Evolutionary conservation across 208 protist genomes (phyloP).

Genomic region (Vickermania spadyakhi): DNA sequence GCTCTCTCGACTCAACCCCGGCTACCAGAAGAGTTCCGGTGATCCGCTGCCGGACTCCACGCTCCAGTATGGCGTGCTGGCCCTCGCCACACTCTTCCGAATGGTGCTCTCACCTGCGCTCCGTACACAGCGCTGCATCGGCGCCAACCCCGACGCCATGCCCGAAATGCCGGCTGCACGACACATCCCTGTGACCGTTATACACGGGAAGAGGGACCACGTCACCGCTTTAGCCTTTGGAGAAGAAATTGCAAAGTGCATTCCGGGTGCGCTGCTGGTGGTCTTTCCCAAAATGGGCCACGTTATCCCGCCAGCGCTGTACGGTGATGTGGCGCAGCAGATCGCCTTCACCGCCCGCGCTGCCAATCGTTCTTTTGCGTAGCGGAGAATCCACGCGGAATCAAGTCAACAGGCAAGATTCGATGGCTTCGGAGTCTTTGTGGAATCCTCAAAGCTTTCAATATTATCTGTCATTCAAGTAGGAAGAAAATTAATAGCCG

Average conservation of each 20-base stretch:
- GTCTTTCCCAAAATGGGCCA: conserved; percentile 37
- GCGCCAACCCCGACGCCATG: background rate
- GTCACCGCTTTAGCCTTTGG: conserved; percentile 22
- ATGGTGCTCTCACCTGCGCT: too few relatives aligned
- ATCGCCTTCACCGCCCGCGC: conserved; percentile 35
- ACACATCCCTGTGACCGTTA: conserved; percentile 17
- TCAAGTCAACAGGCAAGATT: too few relatives aligned
- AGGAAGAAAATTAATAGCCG: too few relatives aligned
- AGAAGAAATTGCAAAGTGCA: conserved; percentile 12
- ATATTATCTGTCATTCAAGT: too few relatives aligned
- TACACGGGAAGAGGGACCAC: conserved; percentile 29
- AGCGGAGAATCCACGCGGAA: too few relatives aligned
- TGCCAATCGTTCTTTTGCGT: too few relatives aligned
- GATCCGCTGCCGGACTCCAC: conserved; percentile 1
- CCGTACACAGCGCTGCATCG: background rate
- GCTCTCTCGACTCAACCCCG: conserved; percentile 8
- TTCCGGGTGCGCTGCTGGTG: conserved; percentile 23
- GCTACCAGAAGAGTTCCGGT: background rate
- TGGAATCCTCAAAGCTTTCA: too few relatives aligned
- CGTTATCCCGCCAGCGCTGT: conserved; percentile 23
- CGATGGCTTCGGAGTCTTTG: too few relatives aligned
- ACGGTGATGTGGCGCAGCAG: conserved; percentile 21
- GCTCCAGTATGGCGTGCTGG: too few relatives aligned
- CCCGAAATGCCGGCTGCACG: background rate
- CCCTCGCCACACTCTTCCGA: background rate